phyloP scores from a whole-genome alignment of 2,329 filamentous ascomycete species.

The Fusarium humuli region DNA sequence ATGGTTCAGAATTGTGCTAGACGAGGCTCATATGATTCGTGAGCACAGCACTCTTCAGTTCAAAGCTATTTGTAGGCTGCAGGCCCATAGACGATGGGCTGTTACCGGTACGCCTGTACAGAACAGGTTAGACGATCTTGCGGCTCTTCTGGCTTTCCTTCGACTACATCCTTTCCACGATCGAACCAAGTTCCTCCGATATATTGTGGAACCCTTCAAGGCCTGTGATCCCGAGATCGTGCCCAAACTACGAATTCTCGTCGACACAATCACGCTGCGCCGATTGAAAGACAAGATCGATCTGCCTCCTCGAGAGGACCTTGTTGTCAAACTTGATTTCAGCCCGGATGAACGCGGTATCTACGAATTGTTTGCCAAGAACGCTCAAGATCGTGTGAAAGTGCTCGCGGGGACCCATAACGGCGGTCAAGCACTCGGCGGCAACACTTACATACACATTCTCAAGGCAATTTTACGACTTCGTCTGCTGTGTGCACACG shows the following conservation, averaged over 20 bases:
- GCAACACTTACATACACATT: conserved; percentile 93
- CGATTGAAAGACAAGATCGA: conserved; percentile 93
- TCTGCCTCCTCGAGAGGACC: conserved; percentile 78
- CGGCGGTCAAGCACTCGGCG: conserved; percentile 76
- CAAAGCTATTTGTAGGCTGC: conserved; percentile 83
- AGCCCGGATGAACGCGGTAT: conserved; percentile 78
- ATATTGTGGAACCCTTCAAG: conserved; percentile 89
- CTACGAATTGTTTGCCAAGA: conserved; percentile 86
- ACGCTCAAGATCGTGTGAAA: conserved; percentile 82
- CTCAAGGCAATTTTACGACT: conserved; percentile 90
- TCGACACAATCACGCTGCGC: conserved; percentile 93
- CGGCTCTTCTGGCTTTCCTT: conserved; percentile 86
- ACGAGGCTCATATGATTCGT: conserved; percentile 95
- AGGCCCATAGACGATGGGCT: conserved; percentile 88
- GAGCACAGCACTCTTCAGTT: conserved; percentile 85
- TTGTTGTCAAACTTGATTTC: conserved; percentile 80
- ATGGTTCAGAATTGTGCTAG: conserved; percentile 93
- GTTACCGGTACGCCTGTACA: conserved; percentile 98
- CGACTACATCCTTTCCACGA: conserved; percentile 88
- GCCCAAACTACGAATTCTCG: conserved; percentile 85
- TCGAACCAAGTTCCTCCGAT: conserved; percentile 77
- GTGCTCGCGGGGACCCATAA: conserved; percentile 71
- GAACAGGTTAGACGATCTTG: conserved; percentile 90
- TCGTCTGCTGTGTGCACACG: conserved; percentile 91
- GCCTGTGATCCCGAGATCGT: conserved; percentile 85